These are phyloP conservation scores for Xerocomus amazonicus DNA, from an alignment of 1,284 basidiomycete genomes.

Conservation along the genomic window DNA sequence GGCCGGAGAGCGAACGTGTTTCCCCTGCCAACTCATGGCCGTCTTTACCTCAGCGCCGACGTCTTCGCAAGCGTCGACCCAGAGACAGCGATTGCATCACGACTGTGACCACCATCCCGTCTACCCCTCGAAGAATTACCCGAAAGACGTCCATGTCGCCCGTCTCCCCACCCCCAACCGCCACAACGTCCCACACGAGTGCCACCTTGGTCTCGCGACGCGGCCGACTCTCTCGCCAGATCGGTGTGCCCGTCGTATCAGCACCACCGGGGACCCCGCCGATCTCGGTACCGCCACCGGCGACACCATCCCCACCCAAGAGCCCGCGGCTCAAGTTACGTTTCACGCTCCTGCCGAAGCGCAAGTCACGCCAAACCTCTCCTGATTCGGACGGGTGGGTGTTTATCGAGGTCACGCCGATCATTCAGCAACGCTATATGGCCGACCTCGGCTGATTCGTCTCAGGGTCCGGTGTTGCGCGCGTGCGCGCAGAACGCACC, in stretches of 20 bases:
- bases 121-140: conserved; percentile 14
- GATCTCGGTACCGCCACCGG: conserved; percentile 6
- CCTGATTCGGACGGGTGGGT: conserved; percentile 37
- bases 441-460: conserved; percentile 4
- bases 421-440: conserved; percentile 33
- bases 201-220: background rate
- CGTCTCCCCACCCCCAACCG: background rate
- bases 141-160: background rate
- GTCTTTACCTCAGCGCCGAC: conserved; percentile 21
- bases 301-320: conserved; percentile 18
- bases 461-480: no score
- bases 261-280: background rate
- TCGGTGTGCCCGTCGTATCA: background rate
- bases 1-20: conserved; percentile 2
- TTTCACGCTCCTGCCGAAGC: conserved; percentile 21
- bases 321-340: conserved; percentile 14
- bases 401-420: conserved; percentile 40
- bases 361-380: conserved; percentile 24
- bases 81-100: conserved; percentile 5
- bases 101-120: conserved; percentile 1
- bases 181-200: conserved; percentile 2
- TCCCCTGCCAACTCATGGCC: conserved; percentile 24
- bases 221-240: conserved; percentile 6
- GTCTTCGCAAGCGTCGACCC: conserved; percentile 29
- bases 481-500: background rate